Evolutionary conservation across 164 flowering plant species (phyloP), one percentile per base, ranked within the genome.

Genomic region (Tinospora cordifolia): DNA sequence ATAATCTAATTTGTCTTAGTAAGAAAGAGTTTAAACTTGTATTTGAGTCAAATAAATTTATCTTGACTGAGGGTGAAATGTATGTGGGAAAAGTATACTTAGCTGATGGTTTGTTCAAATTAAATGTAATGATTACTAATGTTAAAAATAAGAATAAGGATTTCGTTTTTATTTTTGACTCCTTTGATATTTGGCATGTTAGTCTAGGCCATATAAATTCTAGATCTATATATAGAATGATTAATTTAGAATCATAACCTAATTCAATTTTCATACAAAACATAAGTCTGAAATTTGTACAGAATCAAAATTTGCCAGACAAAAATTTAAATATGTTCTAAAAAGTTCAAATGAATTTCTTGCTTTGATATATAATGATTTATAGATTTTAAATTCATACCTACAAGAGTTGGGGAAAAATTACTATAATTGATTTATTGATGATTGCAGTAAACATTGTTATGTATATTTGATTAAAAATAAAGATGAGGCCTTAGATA

Each of bases 301-400:
- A n/a, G n/a, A n/a, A n/a, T n/a, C n/a, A 57, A 57, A 57, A 57
- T 57, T 57, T 57, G 62, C 62, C 21, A 57, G 21, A 57, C 62
- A 57, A 57, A n/a, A n/a, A 57, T 57, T 57, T 24, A 3, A 57
- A 3, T 6, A n/a, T 17, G n/a, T 57, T 57, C 21, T 15, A 6
- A 5, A 57, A 6, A 3, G n/a, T 3, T 5, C 17, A 7, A 57
- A 5, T 57, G 62, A 57, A 57, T 24, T 17, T 5, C 62, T 6
- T 15, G 8, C 17, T 17, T 17, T 57, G 21, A 57, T 57, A 3
- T 11, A 57, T 11, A 57, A 24, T 57, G 62, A 57, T 57, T 24
- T 57, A n/a, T 57, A 24, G 21, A 24, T 15, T 57, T 57, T 57
- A 17, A 57, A 57, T 5, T 57, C 21, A 15, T 15, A 15, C 21